Percentiles rank a stretch among this genome's conserved stretches.
These are phyloP conservation scores for Polygonum maritimum DNA, from an alignment of 148 eudicot species.

Conservation along the genomic window DNA sequence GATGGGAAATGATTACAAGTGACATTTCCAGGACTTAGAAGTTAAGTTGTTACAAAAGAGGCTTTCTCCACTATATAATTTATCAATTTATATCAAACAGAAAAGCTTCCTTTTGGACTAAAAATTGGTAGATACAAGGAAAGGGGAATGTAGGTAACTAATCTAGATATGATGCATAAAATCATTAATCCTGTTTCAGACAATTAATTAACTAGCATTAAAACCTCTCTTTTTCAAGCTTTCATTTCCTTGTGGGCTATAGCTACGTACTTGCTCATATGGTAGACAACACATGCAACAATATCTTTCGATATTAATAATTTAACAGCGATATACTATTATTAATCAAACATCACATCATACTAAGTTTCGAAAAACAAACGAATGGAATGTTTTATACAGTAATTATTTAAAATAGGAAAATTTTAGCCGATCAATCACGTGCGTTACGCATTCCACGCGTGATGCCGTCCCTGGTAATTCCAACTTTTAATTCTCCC, in stretches of 20 bases:
- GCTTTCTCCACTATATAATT: neutral
- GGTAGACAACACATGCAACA: neutral
- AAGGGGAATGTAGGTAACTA: neutral
- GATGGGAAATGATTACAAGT: neutral
- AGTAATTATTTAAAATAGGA: neutral
- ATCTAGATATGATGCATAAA: neutral
- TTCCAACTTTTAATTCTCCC: neutral
- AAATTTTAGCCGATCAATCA: neutral
- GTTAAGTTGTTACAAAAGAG: neutral
- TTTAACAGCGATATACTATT: neutral
- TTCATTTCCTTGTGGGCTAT: neutral
- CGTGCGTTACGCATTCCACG: neutral
- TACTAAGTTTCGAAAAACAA: no score
- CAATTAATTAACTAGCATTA: neutral
- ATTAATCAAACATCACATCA: slow-evolving; percentile 1
- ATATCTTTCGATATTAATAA: neutral
- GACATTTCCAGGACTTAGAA: neutral
- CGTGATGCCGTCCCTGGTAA: neutral
- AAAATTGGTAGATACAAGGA: neutral
- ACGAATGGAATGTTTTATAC: neutral
- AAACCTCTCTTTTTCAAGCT: neutral
- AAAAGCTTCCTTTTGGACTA: neutral
- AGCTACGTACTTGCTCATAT: neutral
- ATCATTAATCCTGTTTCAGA: neutral
- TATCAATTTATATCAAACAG: neutral